Percentiles rank a stretch among this genome's conserved stretches.
Conservation (phyloP, 805 yeast species). For the Saturnispora quitensis region DNA sequence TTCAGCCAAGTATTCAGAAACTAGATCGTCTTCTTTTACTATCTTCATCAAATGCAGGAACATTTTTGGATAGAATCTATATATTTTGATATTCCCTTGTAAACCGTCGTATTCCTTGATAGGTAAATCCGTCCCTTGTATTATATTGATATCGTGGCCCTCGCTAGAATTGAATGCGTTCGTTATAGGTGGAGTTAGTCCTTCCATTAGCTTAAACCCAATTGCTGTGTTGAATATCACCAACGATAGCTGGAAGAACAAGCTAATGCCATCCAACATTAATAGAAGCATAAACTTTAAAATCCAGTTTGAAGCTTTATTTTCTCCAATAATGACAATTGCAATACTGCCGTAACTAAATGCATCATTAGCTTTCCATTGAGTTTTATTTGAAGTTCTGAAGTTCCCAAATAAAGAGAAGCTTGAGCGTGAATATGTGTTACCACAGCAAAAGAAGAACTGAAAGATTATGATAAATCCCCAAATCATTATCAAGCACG, state of each 20-base stretch:
- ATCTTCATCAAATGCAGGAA: slow-evolving; percentile 16
- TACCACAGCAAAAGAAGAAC: slow-evolving; percentile 26
- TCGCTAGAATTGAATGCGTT: neutral
- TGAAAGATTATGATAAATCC: slow-evolving; percentile 27
- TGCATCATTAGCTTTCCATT: slow-evolving; percentile 11
- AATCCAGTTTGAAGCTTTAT: slow-evolving; percentile 21
- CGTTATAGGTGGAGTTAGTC: slow-evolving; percentile 7
- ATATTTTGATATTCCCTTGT: slow-evolving; percentile 33
- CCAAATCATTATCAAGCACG: slow-evolving; percentile 20
- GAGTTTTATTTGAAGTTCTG: neutral
- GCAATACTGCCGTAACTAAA: slow-evolving; percentile 31
- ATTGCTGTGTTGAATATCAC: slow-evolving; percentile 26
- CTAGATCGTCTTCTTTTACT: slow-evolving; percentile 13
- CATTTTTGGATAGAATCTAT: slow-evolving; percentile 29
- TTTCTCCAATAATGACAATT: slow-evolving; percentile 41
- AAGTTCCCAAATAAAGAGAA: slow-evolving; percentile 1
- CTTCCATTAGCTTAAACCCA: slow-evolving; percentile 22
- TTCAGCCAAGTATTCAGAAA: slow-evolving; percentile 5
- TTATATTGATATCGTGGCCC: slow-evolving; percentile 2
- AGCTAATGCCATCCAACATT: slow-evolving; percentile 25
- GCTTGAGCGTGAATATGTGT: neutral
- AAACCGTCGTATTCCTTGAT: slow-evolving; percentile 33
- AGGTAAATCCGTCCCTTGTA: neutral
- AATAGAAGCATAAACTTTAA: slow-evolving; percentile 19
- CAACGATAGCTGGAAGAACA: slow-evolving; percentile 24